Conservation (phyloP, 192 early-diverging fungal species). For the Kickxella alabastrina region DNA sequence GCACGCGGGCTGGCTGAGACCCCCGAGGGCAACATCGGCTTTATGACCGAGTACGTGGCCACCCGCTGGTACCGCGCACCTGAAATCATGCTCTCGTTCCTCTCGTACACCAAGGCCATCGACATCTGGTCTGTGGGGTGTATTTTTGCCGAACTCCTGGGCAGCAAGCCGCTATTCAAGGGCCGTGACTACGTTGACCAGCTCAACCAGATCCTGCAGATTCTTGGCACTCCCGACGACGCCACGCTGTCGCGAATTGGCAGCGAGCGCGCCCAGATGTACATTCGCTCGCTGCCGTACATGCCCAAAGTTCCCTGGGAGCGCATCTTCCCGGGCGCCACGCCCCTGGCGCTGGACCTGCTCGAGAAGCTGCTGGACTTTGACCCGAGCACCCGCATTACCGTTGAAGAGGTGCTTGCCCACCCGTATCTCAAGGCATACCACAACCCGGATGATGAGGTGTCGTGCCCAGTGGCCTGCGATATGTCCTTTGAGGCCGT, state of each 20-base stretch:
- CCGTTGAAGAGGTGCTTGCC: slow-evolving; percentile 85
- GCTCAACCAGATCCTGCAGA: slow-evolving; percentile 92
- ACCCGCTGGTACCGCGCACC: slow-evolving; percentile 99
- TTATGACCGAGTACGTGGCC: slow-evolving; percentile 99
- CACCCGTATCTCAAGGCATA: slow-evolving; percentile 93
- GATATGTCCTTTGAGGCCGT: slow-evolving; percentile 48
- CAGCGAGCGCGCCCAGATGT: slow-evolving; percentile 90
- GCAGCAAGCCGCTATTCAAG: slow-evolving; percentile 91
- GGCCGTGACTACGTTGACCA: slow-evolving; percentile 98
- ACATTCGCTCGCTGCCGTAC: slow-evolving; percentile 84
- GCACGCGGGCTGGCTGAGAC: slow-evolving; percentile 87
- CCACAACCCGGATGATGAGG: slow-evolving; percentile 86
- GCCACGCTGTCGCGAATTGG: slow-evolving; percentile 82
- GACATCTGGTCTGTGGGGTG: slow-evolving; percentile 99
- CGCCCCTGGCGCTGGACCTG: slow-evolving; percentile 76
- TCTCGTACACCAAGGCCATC: slow-evolving; percentile 98
- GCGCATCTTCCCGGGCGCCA: slow-evolving; percentile 83
- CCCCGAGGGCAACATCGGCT: slow-evolving; percentile 77
- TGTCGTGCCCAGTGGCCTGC: slow-evolving; percentile 39
- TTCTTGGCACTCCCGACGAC: slow-evolving; percentile 95
- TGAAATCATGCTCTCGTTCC: slow-evolving; percentile 97
- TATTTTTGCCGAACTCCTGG: slow-evolving; percentile 97
- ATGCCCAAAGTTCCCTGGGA: slow-evolving; percentile 88
- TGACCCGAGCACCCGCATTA: slow-evolving; percentile 88
- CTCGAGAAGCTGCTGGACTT: slow-evolving; percentile 85